Conservation (phyloP, 202 grass and related monocot species). For the Musa balbisiana region DNA sequence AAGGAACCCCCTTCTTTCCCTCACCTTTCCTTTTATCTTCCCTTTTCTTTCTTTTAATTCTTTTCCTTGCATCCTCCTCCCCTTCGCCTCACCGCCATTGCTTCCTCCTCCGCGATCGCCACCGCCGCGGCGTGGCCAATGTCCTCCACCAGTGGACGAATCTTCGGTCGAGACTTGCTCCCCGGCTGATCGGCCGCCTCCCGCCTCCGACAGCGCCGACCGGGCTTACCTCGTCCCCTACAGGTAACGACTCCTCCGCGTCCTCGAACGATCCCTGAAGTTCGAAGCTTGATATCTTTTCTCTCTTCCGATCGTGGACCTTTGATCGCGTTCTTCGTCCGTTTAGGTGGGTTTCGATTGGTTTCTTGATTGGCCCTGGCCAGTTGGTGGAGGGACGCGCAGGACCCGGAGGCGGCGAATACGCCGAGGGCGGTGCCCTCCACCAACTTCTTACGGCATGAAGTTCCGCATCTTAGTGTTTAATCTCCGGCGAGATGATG, state of each 20-base stretch:
- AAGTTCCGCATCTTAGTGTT: conserved; percentile 85
- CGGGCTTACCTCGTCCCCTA: conserved; percentile 22
- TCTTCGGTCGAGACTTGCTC: neutral
- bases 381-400: conserved; percentile 88
- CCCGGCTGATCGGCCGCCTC: neutral
- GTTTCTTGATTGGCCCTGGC: conserved; percentile 16
- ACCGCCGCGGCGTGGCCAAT: neutral
- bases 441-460: conserved; percentile 77
- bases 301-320: conserved; percentile 21
- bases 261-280: neutral
- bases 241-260: conserved; percentile 1
- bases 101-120: neutral
- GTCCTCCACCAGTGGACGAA: neutral
- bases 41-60: neutral
- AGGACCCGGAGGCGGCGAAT: conserved; percentile 42
- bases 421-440: conserved; percentile 42
- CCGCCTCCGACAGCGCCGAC: neutral
- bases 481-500: conserved; percentile 53
- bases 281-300: neutral
- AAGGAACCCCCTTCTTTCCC: neutral
- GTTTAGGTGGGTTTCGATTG: conserved; percentile 9
- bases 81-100: conserved; percentile 2
- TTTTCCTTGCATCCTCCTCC: too few species aligned
- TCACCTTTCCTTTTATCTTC: conserved; percentile 1
- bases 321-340: neutral